Percentiles rank a stretch among this genome's conserved stretches.
phyloP scores from a whole-genome alignment of 2,329 filamentous ascomycete genomes.

The Aspergillus sp. region DNA sequence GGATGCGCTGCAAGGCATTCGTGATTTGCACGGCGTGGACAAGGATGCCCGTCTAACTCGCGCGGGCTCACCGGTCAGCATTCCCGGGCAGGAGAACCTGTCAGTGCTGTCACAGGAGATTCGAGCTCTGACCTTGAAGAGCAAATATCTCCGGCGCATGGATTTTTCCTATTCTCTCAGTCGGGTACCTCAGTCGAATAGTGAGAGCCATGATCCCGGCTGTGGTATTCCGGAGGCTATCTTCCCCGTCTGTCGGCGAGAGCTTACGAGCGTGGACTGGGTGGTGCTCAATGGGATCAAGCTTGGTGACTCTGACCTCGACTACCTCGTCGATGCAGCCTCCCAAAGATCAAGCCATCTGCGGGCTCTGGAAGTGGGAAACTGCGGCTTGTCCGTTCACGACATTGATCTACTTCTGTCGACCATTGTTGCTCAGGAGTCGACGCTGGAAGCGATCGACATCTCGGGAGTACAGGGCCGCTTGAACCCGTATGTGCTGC shows the following conservation, averaged over 20 bases:
- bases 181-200: constrained; percentile 46
- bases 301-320: constrained; percentile 64
- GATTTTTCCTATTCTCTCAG: constrained; percentile 60
- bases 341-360: constrained; percentile 59
- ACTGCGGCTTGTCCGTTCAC: constrained; percentile 50
- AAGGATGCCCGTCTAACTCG: constrained; percentile 56
- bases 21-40: constrained; percentile 56
- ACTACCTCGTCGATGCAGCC: constrained; percentile 60
- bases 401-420: constrained; percentile 55
- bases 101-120: constrained; percentile 63
- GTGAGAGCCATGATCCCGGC: constrained; percentile 51
- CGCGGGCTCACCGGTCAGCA: constrained; percentile 48
- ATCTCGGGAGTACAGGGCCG: constrained; percentile 62
- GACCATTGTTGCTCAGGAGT: constrained; percentile 57
- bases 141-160: constrained; percentile 54
- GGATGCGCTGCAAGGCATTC: constrained; percentile 57
- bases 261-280: constrained; percentile 65
- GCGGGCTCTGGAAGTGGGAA: constrained; percentile 60
- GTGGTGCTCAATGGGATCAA: constrained; percentile 61
- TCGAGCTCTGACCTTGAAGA: constrained; percentile 60
- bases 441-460: constrained; percentile 60
- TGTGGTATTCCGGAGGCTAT: constrained; percentile 65
- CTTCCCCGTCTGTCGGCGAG: constrained; percentile 59
- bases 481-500: constrained; percentile 57
- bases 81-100: constrained; percentile 48